These are phyloP conservation scores for Schizochytrium sp. DNA, from an alignment of 108 stramenopile genomes.

Conservation along the genomic window DNA sequence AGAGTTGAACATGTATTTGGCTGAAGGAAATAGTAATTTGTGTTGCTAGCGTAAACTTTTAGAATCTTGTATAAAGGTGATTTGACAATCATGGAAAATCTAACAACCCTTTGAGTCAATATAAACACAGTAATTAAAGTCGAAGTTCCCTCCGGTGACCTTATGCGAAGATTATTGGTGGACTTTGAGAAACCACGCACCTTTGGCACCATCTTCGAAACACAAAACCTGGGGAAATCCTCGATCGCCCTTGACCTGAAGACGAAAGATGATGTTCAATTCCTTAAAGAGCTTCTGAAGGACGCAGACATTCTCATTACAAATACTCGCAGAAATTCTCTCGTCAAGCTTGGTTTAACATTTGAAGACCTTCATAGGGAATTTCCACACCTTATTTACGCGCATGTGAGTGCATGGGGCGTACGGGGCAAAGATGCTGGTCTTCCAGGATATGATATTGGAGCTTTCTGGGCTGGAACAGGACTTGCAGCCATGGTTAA, in stretches of 20 bases:
- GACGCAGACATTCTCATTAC: constrained; percentile 31
- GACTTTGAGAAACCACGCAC: constrained; percentile 31
- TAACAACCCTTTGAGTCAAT: no score
- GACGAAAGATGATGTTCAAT: background rate
- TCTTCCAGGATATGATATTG: constrained; percentile 43
- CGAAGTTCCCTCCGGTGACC: constrained; percentile 9
- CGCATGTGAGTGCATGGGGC: constrained; percentile 54
- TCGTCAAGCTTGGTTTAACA: constrained; percentile 43
- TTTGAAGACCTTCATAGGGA: background rate
- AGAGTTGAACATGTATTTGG: no score
- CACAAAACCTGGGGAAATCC: constrained; percentile 1
- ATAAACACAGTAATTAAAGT: constrained; percentile 9
- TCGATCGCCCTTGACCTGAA: constrained; percentile 12
- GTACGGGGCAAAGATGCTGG: background rate
- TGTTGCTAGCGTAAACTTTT: no score
- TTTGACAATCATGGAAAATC: no score
- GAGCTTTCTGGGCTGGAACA: constrained; percentile 41
- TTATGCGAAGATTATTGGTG: constrained; percentile 3
- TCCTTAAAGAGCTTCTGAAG: constrained; percentile 28
- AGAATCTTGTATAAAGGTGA: no score
- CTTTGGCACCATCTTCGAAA: constrained; percentile 35
- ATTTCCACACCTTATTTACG: constrained; percentile 60
- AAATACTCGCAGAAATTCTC: background rate
- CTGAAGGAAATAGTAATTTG: no score
- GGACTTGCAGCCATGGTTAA: constrained; percentile 1